Percentiles rank a stretch among this genome's conserved stretches.
phyloP scores from a whole-genome alignment of 2,329 filamentous ascomycete species.

The Lecanicillium sp. region DNA sequence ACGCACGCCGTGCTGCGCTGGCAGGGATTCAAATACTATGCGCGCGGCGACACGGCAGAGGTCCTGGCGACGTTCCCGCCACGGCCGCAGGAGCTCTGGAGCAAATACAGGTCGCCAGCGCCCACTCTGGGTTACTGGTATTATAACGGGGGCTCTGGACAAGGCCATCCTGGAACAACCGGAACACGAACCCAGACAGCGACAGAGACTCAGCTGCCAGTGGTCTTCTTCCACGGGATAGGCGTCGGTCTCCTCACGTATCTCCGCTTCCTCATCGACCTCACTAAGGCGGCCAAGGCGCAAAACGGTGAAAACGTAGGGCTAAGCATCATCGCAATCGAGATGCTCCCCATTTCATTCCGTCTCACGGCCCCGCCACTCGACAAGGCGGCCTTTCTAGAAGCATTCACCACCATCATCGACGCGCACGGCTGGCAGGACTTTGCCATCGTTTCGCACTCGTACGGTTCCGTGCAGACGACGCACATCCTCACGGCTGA shows the following conservation, averaged over 20 bases:
- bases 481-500: constrained; percentile 52
- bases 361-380: constrained; percentile 52
- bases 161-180: no score
- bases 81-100: constrained; percentile 44
- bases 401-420: constrained; percentile 52
- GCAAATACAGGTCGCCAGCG: constrained; percentile 41
- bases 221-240: constrained; percentile 67
- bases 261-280: constrained; percentile 46
- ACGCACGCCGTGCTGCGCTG: constrained; percentile 40
- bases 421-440: constrained; percentile 49
- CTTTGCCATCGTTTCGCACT: constrained; percentile 57
- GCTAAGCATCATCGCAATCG: constrained; percentile 52
- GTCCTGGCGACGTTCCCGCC: constrained; percentile 47
- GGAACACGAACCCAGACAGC: not conserved
- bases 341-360: constrained; percentile 60
- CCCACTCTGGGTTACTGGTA: constrained; percentile 58
- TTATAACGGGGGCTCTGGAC: no score
- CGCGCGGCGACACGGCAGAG: constrained; percentile 29
- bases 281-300: constrained; percentile 33
- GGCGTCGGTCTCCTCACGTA: constrained; percentile 63
- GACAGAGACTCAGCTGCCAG: constrained; percentile 37
- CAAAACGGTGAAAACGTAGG: no score
- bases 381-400: constrained; percentile 45
- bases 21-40: constrained; percentile 48
- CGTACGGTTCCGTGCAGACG: constrained; percentile 58